Base-by-base conservation (phyloP, 2,329 filamentous ascomycete species). In the Stromatinia cepivora region DNA sequence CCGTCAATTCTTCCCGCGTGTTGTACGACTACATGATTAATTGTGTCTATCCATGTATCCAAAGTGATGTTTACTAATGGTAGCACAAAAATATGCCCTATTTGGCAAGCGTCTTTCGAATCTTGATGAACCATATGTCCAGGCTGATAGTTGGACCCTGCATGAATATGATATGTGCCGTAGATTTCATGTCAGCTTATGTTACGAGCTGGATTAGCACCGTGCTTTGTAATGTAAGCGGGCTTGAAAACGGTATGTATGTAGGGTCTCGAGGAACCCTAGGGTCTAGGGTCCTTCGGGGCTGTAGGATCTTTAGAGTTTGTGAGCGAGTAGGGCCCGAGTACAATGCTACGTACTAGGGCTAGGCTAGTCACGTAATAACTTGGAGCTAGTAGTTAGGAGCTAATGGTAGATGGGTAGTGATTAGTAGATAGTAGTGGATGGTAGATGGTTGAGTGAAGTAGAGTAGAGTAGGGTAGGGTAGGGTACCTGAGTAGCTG, bases 1-100 rank as follows among this genome's bases (percentile, higher is more conserved):
- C 65, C 69, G 71, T 75, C 73, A 70, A 77, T 73, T 74, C 72
- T 74, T 74, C 73, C 73, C 72, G 72, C 68, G 71, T 73, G 28
- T 48, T 50, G 13, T 50, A 61, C 28, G 25, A 61, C 22, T 61
- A 15, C 25, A 61, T 61, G 42, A 36, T 62, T 25, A 25, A 63
- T 20, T 25, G 31, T 63, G 45, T 50, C 31, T 25, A 36, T 25
- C 15, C 5, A 28, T 63, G 46, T 52, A 50, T 52, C 17, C 15
- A 11, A 52, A 50, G 31, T 63, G 59, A 63, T 58, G n/a, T 52
- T 42, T 36, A 39, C 31, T 20, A 52, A 50, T 50, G 13, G 28
- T 48, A 50, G 28, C 15, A n/a, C 20, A 15, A 13, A 62, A 50
- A 50, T 1, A 7, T 62, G 45, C 42, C 20, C 9, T 25, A 48